Conservation (phyloP, 176 grass and related monocot genomes). For the Phoenix dactylifera region DNA sequence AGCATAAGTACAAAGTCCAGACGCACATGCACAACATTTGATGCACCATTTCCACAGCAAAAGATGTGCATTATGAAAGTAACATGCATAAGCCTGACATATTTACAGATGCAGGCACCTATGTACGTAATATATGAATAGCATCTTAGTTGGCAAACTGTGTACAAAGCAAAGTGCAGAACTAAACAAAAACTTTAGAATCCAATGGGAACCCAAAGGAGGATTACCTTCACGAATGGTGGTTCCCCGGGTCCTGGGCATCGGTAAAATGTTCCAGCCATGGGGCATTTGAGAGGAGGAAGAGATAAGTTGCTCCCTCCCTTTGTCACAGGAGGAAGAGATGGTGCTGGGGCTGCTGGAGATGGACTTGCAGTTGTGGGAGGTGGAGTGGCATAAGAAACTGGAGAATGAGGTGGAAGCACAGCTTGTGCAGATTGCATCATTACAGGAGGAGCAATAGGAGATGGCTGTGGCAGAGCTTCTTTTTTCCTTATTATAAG, state of each 20-base stretch:
- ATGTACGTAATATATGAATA: no score
- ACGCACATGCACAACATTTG: no score
- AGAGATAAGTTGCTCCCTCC: slow-evolving; percentile 14
- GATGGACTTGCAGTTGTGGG: slow-evolving; percentile 1
- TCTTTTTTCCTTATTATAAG: slow-evolving; percentile 35
- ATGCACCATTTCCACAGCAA: no score
- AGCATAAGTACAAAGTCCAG: no score
- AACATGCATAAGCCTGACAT: no score
- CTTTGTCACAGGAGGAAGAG: slow-evolving; percentile 18
- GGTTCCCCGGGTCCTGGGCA: slow-evolving; percentile 24
- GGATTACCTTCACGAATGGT: slow-evolving; percentile 34
- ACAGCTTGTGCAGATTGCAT: slow-evolving; percentile 20
- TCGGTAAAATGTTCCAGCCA: slow-evolving; percentile 47
- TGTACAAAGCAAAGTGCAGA: no score
- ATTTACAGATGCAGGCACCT: no score
- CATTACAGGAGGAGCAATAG: slow-evolving; percentile 19
- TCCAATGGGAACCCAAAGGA: not conserved
- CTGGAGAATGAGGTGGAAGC: slow-evolving; percentile 11
- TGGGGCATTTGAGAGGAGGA: slow-evolving; percentile 34
- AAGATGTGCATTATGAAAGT: no score
- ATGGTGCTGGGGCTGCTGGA: slow-evolving; percentile 6
- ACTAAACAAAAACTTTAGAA: not conserved
- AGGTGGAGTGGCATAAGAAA: not conserved
- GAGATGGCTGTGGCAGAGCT: slow-evolving; percentile 20
- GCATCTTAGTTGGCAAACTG: no score